phyloP scores from a whole-genome alignment of 495 filamentous ascomycete genomes.

The Hypoxylon lenormandii region DNA sequence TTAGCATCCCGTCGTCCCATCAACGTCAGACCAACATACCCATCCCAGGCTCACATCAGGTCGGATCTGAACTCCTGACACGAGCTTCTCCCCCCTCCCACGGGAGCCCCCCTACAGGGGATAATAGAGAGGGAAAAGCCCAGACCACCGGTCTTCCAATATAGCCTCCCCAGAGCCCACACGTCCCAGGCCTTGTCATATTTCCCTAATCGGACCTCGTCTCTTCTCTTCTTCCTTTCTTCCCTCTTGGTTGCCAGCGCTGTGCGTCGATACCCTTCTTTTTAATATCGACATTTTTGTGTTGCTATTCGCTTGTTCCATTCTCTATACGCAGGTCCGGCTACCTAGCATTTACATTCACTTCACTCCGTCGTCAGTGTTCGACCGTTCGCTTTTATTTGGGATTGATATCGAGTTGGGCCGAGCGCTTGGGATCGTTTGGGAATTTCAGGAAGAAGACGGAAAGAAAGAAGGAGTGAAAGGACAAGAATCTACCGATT shows the following conservation, averaged over 20 bases:
- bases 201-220: constrained; percentile 47
- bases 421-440: constrained; percentile 38
- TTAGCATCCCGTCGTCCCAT: constrained; percentile 51
- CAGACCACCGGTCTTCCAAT: constrained; percentile 50
- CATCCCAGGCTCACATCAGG: constrained; percentile 46
- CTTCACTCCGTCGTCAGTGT: constrained; percentile 40
- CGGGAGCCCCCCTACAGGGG: constrained; percentile 47
- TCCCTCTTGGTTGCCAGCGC: constrained; percentile 54
- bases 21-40: constrained; percentile 55
- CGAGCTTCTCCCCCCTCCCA: constrained; percentile 49
- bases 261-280: constrained; percentile 64
- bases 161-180: constrained; percentile 56
- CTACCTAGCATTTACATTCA: constrained; percentile 56
- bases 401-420: constrained; percentile 30
- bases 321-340: constrained; percentile 59
- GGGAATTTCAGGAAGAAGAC: constrained; percentile 39
- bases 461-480: constrained; percentile 22
- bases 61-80: constrained; percentile 49
- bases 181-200: constrained; percentile 42
- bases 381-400: constrained; percentile 37
- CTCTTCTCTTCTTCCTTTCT: constrained; percentile 46
- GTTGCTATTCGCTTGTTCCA: constrained; percentile 27
- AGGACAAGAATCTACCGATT: constrained; percentile 37
- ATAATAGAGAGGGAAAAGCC: constrained; percentile 15
- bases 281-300: constrained; percentile 58